phyloP scores from a whole-genome alignment of 2,329 filamentous ascomycete genomes.

The Domatiomyces globalis region DNA sequence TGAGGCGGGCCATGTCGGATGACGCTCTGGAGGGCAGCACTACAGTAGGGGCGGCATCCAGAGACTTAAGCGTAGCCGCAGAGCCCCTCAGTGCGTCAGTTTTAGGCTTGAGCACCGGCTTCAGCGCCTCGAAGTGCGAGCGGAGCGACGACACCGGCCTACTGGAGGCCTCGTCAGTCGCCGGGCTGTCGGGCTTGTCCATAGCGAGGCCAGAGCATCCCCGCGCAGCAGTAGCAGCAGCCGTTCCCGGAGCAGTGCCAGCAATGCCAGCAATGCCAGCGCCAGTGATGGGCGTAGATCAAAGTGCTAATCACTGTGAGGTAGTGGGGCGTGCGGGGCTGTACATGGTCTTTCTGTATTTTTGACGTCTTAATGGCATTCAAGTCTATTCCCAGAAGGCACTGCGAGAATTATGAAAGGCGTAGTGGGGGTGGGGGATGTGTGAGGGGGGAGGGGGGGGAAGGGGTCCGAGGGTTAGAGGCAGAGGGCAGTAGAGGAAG shows the following conservation, averaged over 20 bases:
- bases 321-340: neutral
- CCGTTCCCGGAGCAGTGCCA: neutral
- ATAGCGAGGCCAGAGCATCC: neutral
- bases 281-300: neutral
- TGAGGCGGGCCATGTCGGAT: conserved; percentile 29
- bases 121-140: conserved; percentile 36
- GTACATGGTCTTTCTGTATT: neutral
- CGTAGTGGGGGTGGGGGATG: neutral
- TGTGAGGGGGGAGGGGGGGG: neutral
- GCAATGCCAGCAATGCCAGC: no score
- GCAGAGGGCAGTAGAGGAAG: neutral
- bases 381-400: neutral
- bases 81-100: neutral
- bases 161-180: conserved; percentile 11
- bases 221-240: neutral
- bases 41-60: conserved; percentile 21
- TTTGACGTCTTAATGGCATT: neutral
- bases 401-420: neutral
- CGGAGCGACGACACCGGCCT: conserved; percentile 36
- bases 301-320: neutral
- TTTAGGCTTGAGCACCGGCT: conserved; percentile 9
- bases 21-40: conserved; percentile 25
- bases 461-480: neutral
- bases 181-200: neutral
- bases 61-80: conserved; percentile 14